A percentile compares a stretch with the other conserved stretches of the same genome.
These are phyloP conservation scores for Pulveroboletus ravenelii DNA, from an alignment of 768 basidiomycete species.

Conservation along the genomic window DNA sequence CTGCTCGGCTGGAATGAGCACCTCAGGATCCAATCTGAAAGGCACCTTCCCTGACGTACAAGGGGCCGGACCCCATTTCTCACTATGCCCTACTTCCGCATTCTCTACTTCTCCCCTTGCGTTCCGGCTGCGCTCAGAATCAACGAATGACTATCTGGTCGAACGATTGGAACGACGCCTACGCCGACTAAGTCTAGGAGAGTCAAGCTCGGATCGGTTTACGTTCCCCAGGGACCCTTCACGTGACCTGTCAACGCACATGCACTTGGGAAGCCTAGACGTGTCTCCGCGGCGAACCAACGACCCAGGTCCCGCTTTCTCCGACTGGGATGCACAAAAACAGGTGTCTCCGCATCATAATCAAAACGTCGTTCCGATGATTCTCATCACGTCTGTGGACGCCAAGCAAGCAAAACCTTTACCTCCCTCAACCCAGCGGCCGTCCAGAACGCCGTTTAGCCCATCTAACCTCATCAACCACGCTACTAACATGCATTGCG, in stretches of 20 bases:
- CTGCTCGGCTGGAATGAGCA: slow-evolving; percentile 13
- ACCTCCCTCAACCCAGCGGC: slow-evolving; percentile 8
- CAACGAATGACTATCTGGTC: slow-evolving; percentile 15
- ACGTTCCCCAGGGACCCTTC: neutral
- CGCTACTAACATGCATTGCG: neutral
- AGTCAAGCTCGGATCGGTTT: slow-evolving; percentile 4
- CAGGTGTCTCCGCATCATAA: neutral
- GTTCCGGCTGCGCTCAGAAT: slow-evolving; percentile 21
- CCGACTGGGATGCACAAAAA: neutral
- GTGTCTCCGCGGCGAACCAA: neutral
- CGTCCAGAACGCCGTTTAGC: slow-evolving; percentile 12
- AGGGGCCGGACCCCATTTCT: neutral
- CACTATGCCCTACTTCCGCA: neutral
- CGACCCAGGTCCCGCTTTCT: neutral
- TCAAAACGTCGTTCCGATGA: slow-evolving; percentile 15
- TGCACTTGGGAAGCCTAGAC: neutral
- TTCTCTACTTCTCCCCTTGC: slow-evolving; percentile 16
- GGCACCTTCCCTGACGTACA: neutral
- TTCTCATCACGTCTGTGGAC: slow-evolving; percentile 24
- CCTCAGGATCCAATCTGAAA: neutral
- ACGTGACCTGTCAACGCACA: slow-evolving; percentile 6
- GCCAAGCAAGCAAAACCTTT: slow-evolving; percentile 22
- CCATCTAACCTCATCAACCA: slow-evolving; percentile 7
- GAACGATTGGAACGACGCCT: slow-evolving; percentile 18
- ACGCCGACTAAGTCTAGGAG: slow-evolving; percentile 17